A percentile compares a stretch with the other conserved stretches of the same genome.
These are phyloP conservation scores for Coffea humblotiana DNA, from an alignment of 305 asterid genomes.

Conservation along the genomic window DNA sequence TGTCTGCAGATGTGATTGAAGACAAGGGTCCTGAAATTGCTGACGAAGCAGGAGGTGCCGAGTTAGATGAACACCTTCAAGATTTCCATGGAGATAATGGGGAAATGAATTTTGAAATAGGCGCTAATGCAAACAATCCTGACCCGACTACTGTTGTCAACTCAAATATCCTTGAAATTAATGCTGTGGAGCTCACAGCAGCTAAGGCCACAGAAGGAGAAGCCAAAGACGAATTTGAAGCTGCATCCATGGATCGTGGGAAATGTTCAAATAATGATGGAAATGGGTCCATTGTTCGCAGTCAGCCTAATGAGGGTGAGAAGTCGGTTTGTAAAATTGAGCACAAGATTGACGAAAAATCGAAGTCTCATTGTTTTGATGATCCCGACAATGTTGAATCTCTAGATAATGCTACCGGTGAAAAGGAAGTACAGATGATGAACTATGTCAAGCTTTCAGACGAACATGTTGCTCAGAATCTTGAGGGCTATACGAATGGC, in stretches of 20 bases:
- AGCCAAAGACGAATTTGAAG: neutral
- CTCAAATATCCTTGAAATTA: constrained; percentile 1
- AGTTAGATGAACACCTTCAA: constrained; percentile 33
- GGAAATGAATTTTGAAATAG: neutral
- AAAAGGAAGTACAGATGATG: constrained; percentile 22
- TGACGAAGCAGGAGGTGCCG: constrained; percentile 22
- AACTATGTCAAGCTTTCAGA: constrained; percentile 17
- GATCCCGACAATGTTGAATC: constrained; percentile 16
- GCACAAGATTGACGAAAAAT: constrained; percentile 25
- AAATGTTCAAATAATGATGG: neutral
- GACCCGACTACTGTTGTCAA: constrained; percentile 10
- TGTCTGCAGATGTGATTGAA: constrained; percentile 27
- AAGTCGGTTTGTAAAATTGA: constrained; percentile 27
- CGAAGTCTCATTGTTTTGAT: constrained; percentile 20
- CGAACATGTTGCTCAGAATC: constrained; percentile 9
- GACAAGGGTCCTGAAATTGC: constrained; percentile 26
- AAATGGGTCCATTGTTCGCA: constrained; percentile 22
- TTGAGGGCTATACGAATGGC: constrained; percentile 14
- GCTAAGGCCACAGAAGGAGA: neutral
- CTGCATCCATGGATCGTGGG: constrained; percentile 1
- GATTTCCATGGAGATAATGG: constrained; percentile 8
- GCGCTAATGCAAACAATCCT: neutral
- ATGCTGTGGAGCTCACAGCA: neutral
- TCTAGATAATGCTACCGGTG: constrained; percentile 23
- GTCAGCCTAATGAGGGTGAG: constrained; percentile 27